Evolutionary conservation across 2,329 filamentous ascomycete genomes (phyloP), one percentile per base, ranked within the genome.

Genomic region (Grosmannia clavigera): DNA sequence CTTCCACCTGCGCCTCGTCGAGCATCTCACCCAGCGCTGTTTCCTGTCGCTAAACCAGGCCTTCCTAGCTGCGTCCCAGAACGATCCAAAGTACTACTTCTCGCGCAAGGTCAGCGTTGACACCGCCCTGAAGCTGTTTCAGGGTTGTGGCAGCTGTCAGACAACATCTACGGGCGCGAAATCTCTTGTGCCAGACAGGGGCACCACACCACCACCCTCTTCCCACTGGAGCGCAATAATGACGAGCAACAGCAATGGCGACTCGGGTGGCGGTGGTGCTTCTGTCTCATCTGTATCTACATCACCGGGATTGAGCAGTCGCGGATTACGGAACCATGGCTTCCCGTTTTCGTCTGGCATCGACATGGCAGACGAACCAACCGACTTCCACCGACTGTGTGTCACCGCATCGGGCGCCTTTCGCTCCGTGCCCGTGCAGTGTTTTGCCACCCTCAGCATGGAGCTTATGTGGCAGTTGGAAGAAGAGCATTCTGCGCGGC

Each of bases 11-110:
- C 71, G 72, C 1, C 62, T 77, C 7, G 70, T 72, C 0, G 76
- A 79, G 60, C 68, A 76, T 57, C 67, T 75, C 59, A 68, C 75
- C 3, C 76, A 78, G 58, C 75, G 75, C 27, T 77, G 74, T 63
- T 76, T 79, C 64, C 71, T 84, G 14, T 74, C 76, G 0, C 74
- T 86, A 0, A 82, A 86, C 63, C 77, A 80, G 46, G 76, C 76
- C 0, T 76, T 77, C 68, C 71, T 79, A 31, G 67, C 69, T 6
- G 70, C 72, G 16, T 75, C 78, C 0, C 70, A 74, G 14, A 68
- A 73, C 1, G 73, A 81, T 48, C 76, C 78, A 0, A 71, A 72
- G 1, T 81, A 76, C 62, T 79, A 79, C 67, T 82, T 79, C 67
- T 81, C 78, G 0, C 74, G 78, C 25, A 80, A 80, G 61, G 74